These are phyloP conservation scores for Diddensiella santjacobensis DNA, from an alignment of 805 yeast genomes.

Conservation along the genomic window DNA sequence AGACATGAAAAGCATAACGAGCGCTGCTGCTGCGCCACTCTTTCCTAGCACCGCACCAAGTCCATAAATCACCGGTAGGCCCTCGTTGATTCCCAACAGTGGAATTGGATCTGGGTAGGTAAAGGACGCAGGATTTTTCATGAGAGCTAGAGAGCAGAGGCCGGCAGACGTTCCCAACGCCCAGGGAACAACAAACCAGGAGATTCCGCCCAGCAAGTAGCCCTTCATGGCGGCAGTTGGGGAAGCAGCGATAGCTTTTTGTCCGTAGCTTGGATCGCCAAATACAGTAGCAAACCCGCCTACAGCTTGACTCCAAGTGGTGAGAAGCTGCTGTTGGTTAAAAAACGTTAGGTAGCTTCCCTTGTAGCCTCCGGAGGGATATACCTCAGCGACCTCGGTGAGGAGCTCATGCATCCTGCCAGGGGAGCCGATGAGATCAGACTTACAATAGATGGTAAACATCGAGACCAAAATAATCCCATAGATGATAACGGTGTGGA, in stretches of 20 bases:
- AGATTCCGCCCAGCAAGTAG: constrained; percentile 78
- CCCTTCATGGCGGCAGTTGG: constrained; percentile 85
- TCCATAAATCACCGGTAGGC: constrained; percentile 61
- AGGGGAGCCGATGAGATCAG: constrained; percentile 72
- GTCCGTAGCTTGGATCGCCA: constrained; percentile 82
- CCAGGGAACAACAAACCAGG: constrained; percentile 89
- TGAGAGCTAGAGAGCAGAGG: constrained; percentile 70
- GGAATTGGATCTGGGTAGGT: constrained; percentile 69
- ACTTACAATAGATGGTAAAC: constrained; percentile 67
- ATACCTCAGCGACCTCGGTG: constrained; percentile 47
- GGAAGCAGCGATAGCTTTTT: constrained; percentile 79
- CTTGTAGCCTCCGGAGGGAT: constrained; percentile 72
- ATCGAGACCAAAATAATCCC: constrained; percentile 77
- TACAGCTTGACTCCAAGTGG: constrained; percentile 70
- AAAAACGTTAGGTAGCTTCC: constrained; percentile 73
- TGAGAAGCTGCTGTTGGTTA: constrained; percentile 3
- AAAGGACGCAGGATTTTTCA: constrained; percentile 67
- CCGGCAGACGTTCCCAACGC: constrained; percentile 82
- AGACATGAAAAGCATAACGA: constrained; percentile 81
- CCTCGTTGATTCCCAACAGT: constrained; percentile 66
- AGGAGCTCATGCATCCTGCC: constrained; percentile 74
- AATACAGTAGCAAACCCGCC: constrained; percentile 91
- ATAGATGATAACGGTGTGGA: constrained; percentile 75
- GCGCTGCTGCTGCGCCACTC: constrained; percentile 82
- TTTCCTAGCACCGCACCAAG: constrained; percentile 80